Evolutionary conservation across 2,329 filamentous ascomycete species (phyloP).

Genomic region (Aspergillus terreus): DNA sequence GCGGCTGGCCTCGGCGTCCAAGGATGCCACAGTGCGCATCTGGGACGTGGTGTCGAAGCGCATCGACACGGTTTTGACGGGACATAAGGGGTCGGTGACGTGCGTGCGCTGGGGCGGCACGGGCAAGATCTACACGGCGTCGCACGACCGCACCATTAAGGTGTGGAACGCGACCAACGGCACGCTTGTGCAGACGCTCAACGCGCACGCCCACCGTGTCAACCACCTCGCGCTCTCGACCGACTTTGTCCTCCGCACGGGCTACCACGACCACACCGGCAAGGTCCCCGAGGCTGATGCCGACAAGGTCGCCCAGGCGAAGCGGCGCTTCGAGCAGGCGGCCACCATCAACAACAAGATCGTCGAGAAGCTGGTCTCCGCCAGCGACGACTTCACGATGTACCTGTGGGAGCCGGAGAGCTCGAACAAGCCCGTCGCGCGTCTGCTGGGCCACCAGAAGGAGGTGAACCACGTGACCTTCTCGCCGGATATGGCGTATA

Average conservation of each 20-base stretch:
- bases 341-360: constrained; percentile 72
- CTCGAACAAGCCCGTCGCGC: constrained; percentile 78
- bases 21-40: constrained; percentile 81
- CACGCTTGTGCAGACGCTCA: constrained; percentile 73
- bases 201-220: constrained; percentile 86
- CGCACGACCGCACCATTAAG: constrained; percentile 88
- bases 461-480: constrained; percentile 95
- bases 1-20: constrained; percentile 79
- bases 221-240: constrained; percentile 93
- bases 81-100: constrained; percentile 83
- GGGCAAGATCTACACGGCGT: constrained; percentile 76
- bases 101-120: constrained; percentile 95
- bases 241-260: constrained; percentile 82
- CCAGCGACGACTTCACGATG: constrained; percentile 94
- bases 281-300: constrained; percentile 65
- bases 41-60: constrained; percentile 78
- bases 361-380: constrained; percentile 81
- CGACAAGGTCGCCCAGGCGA: constrained; percentile 70
- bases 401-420: constrained; percentile 85
- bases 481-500: constrained; percentile 80
- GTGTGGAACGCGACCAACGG: constrained; percentile 82
- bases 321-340: constrained; percentile 79
- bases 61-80: constrained; percentile 77
- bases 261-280: constrained; percentile 78
- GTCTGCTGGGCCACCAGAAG: constrained; percentile 91